Percentiles rank a stretch among this genome's conserved stretches.
phyloP scores from a whole-genome alignment of 2,329 filamentous ascomycete genomes.

The Akanthomyces lecanii region DNA sequence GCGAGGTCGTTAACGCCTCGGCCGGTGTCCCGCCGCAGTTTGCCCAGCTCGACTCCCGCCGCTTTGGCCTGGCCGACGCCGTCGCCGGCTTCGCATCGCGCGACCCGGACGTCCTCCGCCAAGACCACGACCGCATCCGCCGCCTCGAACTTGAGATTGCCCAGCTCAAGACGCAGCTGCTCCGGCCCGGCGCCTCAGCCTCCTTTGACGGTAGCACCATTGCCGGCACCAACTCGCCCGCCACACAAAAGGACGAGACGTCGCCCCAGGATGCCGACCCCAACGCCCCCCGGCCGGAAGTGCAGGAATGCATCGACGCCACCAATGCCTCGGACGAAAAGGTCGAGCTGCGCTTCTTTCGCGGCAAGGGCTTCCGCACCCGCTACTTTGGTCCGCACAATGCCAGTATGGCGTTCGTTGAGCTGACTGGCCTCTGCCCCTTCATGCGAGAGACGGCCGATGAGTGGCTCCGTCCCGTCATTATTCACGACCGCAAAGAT shows the following conservation, averaged over 20 bases:
- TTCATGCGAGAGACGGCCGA: constrained; percentile 61
- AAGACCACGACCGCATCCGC: constrained; percentile 56
- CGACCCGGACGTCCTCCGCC: constrained; percentile 35
- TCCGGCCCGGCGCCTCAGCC: constrained; percentile 36
- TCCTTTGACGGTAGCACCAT: constrained; percentile 50
- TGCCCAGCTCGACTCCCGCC: constrained; percentile 39
- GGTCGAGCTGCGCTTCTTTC: constrained; percentile 54
- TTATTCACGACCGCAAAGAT: constrained; percentile 53
- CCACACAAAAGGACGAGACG: constrained; percentile 41
- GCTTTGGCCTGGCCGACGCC: constrained; percentile 31
- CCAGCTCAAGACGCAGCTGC: constrained; percentile 50
- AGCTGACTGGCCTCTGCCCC: constrained; percentile 53
- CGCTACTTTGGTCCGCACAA: constrained; percentile 59
- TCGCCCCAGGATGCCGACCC: constrained; percentile 27
- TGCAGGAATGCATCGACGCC: constrained; percentile 38
- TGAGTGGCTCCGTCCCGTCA: constrained; percentile 56
- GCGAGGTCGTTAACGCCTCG: constrained; percentile 45
- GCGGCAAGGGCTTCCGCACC: constrained; percentile 56
- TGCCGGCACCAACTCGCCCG: constrained; percentile 41
- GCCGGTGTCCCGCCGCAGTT: constrained; percentile 42
- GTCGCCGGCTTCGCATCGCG: constrained; percentile 30
- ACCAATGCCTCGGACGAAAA: constrained; percentile 41
- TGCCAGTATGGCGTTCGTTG: constrained; percentile 56
- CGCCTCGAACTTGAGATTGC: constrained; percentile 56
- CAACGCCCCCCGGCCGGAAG: constrained; percentile 32